Evolutionary conservation across 2,329 filamentous ascomycete genomes (phyloP).

Genomic region (Ceratocystis huliohia): DNA sequence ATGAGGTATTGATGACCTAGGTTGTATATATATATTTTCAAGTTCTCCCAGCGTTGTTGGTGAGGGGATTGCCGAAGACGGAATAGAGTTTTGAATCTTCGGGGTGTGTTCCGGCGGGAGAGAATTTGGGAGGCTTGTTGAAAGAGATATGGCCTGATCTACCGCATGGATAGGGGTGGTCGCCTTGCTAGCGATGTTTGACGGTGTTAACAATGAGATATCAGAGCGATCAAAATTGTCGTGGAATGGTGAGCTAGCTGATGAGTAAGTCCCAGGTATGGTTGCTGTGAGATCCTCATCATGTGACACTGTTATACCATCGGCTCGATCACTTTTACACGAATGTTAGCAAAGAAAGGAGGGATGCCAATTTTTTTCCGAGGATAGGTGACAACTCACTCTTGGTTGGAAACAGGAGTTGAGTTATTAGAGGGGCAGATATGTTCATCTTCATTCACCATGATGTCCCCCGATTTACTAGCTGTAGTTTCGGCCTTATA

Average conservation of each 20-base stretch:
- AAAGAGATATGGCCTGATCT: slow-evolving; percentile 23
- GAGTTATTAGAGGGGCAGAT: neutral
- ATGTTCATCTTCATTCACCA: neutral
- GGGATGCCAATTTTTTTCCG: neutral
- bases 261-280: slow-evolving; percentile 4
- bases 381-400: neutral
- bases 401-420: neutral
- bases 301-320: neutral
- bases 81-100: neutral
- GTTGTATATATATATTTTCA: slow-evolving; percentile 27
- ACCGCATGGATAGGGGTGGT: slow-evolving; percentile 43
- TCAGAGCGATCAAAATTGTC: slow-evolving; percentile 43
- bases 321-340: neutral
- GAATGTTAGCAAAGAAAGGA: neutral
- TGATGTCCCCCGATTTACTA: no score
- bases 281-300: slow-evolving; percentile 1
- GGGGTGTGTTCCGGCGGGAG: neutral
- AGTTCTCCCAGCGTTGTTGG: neutral
- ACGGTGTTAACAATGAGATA: slow-evolving; percentile 38
- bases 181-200: slow-evolving; percentile 48
- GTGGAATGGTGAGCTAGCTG: slow-evolving; percentile 33
- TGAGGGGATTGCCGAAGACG: neutral
- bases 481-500: neutral
- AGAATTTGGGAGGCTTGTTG: neutral
- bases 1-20: slow-evolving; percentile 72